These are phyloP conservation scores for Penicillium odoratum DNA, from an alignment of 495 filamentous ascomycete species.

Conservation along the genomic window DNA sequence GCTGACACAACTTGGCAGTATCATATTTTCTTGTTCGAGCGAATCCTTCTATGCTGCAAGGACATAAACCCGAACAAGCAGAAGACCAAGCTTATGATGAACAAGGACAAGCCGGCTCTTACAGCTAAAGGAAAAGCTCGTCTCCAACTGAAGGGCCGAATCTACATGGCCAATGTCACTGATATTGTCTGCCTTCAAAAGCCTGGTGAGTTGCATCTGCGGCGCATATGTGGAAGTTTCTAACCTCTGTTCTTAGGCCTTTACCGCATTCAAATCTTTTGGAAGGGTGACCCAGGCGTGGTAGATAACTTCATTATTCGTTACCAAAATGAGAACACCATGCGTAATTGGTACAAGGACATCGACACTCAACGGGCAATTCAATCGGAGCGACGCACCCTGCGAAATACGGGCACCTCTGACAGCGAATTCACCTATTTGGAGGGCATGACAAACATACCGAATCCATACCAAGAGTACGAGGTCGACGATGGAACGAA, in stretches of 20 bases:
- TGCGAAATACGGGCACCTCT: slow-evolving; percentile 58
- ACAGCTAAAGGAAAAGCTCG: slow-evolving; percentile 75
- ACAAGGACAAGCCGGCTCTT: slow-evolving; percentile 65
- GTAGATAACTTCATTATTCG: slow-evolving; percentile 96
- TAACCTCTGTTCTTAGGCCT: slow-evolving; percentile 55
- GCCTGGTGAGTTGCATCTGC: slow-evolving; percentile 60
- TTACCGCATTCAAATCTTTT: slow-evolving; percentile 95
- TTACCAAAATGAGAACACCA: slow-evolving; percentile 83
- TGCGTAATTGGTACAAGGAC: slow-evolving; percentile 83
- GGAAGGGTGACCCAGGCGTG: slow-evolving; percentile 95
- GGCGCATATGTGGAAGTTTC: neutral
- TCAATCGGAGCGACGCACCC: slow-evolving; percentile 47
- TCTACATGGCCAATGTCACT: slow-evolving; percentile 99
- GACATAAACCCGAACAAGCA: slow-evolving; percentile 85
- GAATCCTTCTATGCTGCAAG: slow-evolving; percentile 96
- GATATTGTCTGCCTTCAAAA: slow-evolving; percentile 82
- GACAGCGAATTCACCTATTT: slow-evolving; percentile 81
- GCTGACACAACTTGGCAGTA: slow-evolving; percentile 57
- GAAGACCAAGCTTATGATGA: slow-evolving; percentile 66
- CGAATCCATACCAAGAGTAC: slow-evolving; percentile 81
- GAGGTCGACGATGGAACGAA: slow-evolving; percentile 71
- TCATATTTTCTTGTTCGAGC: slow-evolving; percentile 95
- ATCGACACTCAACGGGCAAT: slow-evolving; percentile 50
- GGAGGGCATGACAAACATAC: slow-evolving; percentile 58
- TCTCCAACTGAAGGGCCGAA: slow-evolving; percentile 91